Base-by-base conservation (phyloP, 139 green algal species). In the Yamagishiella unicocca region DNA sequence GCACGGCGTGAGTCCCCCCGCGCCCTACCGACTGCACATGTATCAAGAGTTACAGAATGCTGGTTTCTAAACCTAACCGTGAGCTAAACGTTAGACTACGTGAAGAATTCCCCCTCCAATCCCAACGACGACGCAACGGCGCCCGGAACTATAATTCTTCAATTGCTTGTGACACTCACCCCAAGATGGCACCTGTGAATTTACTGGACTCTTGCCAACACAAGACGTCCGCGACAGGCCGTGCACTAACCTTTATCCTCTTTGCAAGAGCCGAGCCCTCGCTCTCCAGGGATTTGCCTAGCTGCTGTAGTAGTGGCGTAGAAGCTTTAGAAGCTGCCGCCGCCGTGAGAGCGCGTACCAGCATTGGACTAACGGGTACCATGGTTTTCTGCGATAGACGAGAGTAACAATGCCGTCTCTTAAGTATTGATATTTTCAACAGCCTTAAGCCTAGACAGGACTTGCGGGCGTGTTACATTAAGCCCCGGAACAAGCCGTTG, bases 191-290 rank as follows among this genome's bases (percentile, higher is more conserved):
- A n/a, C n/a, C n/a, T n/a, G n/a, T n/a, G n/a, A n/a, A n/a, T n/a
- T n/a, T n/a, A n/a, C n/a, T n/a, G n/a, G n/a, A n/a, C n/a, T n/a
- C n/a, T n/a, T n/a, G n/a, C n/a, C n/a, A n/a, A n/a, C n/a, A n/a
- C n/a, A n/a, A n/a, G n/a, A n/a, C n/a, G n/a, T n/a, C n/a, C n/a
- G n/a, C n/a, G n/a, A n/a, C n/a, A n/a, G n/a, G 58, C 58, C 9
- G 58, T 6, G 58, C 10, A 68, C 21, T 43, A 0, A 94, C 94
- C 93, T 96, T 96, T 66, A 96, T 91, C 42, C 93, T 95, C 3
- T 84, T 73, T 0, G 92, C 90, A 10, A 97, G 75, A 8, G 91
- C 84, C 6, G 92, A 54, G 2, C 92, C 85, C 6, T 95, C 92
- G 6, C 42, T 55, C 58, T 95, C 87, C 4, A 97, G 54, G 0